These are phyloP conservation scores for Leccinum rimulosum DNA, from an alignment of 768 basidiomycete species.

Conservation along the genomic window DNA sequence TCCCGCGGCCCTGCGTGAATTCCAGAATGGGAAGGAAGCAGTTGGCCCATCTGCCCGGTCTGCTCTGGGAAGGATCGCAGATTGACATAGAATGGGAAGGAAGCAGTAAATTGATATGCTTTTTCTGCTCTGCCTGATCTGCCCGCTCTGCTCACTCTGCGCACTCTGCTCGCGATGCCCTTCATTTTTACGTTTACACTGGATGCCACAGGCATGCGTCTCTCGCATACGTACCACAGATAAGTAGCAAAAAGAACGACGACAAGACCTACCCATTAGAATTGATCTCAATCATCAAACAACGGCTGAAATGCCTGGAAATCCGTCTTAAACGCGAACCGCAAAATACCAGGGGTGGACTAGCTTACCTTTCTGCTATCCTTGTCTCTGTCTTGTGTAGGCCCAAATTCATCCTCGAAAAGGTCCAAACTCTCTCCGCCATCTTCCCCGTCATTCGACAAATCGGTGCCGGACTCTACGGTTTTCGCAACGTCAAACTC, in stretches of 20 bases:
- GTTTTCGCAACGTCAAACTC: conserved; percentile 20
- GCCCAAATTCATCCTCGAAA: conserved; percentile 33
- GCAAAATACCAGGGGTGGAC: background rate
- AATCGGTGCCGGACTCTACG: background rate
- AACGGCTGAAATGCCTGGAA: conserved; percentile 31
- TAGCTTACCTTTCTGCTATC: conserved; percentile 26
- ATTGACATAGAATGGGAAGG: no score
- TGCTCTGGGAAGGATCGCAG: no score
- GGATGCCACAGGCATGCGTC: no score
- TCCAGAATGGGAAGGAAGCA: no score
- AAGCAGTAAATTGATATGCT: no score
- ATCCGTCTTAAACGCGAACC: background rate
- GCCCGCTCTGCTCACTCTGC: no score
- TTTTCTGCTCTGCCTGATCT: no score
- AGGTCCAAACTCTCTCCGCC: conserved; percentile 28
- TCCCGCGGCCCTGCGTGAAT: no score
- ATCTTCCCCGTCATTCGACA: conserved; percentile 7
- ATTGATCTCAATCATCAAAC: conserved; percentile 29
- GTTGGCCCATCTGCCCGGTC: no score
- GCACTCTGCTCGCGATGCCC: no score
- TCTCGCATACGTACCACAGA: background rate
- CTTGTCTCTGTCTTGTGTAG: conserved; percentile 27
- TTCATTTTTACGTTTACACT: no score
- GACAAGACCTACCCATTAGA: background rate
- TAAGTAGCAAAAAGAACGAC: background rate